Conservation (phyloP, 129 eudicot genomes). For the Kitagawia praeruptora region DNA sequence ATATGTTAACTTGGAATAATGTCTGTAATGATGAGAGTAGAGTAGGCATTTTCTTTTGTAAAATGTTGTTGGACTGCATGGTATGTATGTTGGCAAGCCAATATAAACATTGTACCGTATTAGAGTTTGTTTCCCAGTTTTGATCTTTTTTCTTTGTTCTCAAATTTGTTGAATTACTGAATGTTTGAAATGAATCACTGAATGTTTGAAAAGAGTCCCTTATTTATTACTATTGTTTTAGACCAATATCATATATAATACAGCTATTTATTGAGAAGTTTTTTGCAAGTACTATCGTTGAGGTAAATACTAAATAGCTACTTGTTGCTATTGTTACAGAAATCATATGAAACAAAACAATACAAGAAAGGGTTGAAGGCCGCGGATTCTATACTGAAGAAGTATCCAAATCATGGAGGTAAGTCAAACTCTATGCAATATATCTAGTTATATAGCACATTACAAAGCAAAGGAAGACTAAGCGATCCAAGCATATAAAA, state of each 20-base stretch:
- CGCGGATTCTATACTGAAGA: constrained; percentile 86
- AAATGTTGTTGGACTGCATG: background rate
- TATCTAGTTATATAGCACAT: background rate
- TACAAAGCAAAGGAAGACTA: too few relatives aligned
- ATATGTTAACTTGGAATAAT: too few relatives aligned
- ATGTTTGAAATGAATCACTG: background rate
- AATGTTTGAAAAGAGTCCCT: too few relatives aligned
- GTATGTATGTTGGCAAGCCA: background rate
- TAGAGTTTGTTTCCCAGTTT: background rate
- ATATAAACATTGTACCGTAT: background rate
- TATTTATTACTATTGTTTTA: too few relatives aligned
- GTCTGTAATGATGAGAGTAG: background rate
- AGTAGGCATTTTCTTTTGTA: background rate
- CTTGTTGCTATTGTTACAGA: constrained; percentile 36
- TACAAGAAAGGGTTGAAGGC: constrained; percentile 96
- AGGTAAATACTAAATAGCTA: background rate
- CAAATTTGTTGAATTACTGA: background rate
- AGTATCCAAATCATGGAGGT: constrained; percentile 99
- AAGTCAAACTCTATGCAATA: background rate
- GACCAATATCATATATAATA: too few relatives aligned
- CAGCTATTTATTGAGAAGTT: too few relatives aligned
- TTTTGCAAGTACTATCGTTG: background rate
- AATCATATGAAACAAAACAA: constrained; percentile 96
- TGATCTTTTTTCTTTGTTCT: background rate
- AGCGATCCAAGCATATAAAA: too few relatives aligned